These are phyloP conservation scores for Akanthomyces dipterigenus DNA, from an alignment of 2,329 filamentous ascomycete genomes.

Conservation along the genomic window DNA sequence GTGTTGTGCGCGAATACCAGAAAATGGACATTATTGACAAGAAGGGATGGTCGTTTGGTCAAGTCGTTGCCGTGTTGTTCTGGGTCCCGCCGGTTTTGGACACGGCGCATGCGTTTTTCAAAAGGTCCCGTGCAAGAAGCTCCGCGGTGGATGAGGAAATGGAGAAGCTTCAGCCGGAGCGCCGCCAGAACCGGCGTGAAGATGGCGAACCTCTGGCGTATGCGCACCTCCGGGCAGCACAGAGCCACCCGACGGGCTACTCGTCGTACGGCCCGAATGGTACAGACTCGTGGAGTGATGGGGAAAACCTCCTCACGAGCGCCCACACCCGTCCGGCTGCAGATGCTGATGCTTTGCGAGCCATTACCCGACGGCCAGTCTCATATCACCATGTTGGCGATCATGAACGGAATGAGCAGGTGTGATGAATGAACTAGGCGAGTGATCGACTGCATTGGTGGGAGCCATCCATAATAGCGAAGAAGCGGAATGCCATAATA, in stretches of 20 bases:
- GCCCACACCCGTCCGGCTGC: not conserved
- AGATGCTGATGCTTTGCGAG: not conserved
- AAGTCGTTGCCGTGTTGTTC: not conserved
- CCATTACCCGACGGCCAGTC: not conserved
- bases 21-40: conserved; percentile 8
- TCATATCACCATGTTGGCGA: not conserved
- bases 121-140: not conserved
- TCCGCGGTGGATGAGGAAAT: not conserved
- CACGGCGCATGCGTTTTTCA: not conserved
- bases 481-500: not conserved
- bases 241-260: not conserved
- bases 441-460: not conserved
- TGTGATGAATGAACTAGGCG: not conserved
- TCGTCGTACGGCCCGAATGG: not conserved
- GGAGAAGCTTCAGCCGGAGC: not conserved
- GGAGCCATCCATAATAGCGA: not conserved
- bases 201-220: not conserved
- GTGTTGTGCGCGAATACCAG: conserved; percentile 1
- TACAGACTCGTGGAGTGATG: not conserved
- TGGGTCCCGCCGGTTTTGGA: not conserved
- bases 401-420: conserved; percentile 3
- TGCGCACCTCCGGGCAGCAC: not conserved
- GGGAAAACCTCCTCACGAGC: not conserved
- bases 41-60: not conserved
- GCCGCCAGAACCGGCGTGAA: not conserved